Evolutionary conservation across 2,329 filamentous ascomycete species (phyloP), one percentile per base, ranked within the genome.

Genomic region (Dactylellina parvicollis): DNA sequence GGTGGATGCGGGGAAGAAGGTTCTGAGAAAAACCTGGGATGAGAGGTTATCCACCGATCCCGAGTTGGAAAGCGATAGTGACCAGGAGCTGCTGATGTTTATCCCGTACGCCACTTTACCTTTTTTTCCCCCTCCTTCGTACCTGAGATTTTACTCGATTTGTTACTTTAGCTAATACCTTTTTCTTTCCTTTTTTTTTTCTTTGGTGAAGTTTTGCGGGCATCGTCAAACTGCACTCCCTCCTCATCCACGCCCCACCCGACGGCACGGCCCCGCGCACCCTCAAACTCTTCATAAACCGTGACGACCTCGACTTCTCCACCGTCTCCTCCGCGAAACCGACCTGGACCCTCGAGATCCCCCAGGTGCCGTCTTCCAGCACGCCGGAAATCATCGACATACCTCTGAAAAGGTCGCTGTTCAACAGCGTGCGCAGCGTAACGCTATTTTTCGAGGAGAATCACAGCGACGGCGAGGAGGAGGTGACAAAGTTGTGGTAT

Each of bases 401-500:
- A 3, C 88, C 91, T 0, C 89, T 99, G 30, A 92, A 91, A 81
- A 87, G 95, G n/a, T 92, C 92, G 2, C 84, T 91, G 20, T 99
- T 97, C 85, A 92, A 90, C 76, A 90, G 89, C 24, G 92, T 93
- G n/a, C 90, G 91, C 50, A 89, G 86, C 18, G 83, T 99, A 74
- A 88, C 89, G 12, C 84, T 99, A 54, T 98, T 98, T 83, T 90
- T 98, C 77, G 89, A 91, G 78, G 92, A 97, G 80, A 99, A 98
- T 79, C 96, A 77, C 40, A 86, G 87, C 50, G 78, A 79, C 9
- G 92, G 88, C 0, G 90, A 92, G 12, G 91, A 93, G 79, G 91
- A 96, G 62, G 88, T 90, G 62, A 94, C 91, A 46, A 85, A 88
- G 52, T 80, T 98, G 1, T 88, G 85, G 74, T 99, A 97, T 82